Base-by-base conservation (phyloP, 805 yeast species). In the Debaryomyces tyrocola region DNA sequence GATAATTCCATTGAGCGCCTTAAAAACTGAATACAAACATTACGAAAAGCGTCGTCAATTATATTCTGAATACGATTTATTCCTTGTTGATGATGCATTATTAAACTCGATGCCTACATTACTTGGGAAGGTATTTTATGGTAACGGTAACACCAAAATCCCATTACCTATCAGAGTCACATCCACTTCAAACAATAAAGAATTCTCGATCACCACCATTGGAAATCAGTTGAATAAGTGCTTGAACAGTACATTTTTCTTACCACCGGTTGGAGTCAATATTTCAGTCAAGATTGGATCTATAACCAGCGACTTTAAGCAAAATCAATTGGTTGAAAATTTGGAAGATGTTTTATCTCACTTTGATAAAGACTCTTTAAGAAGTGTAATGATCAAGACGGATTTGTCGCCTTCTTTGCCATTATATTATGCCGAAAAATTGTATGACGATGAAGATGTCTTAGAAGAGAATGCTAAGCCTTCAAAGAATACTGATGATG, bases 21-120 rank as follows among this genome's bases (percentile, higher is more conserved):
- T 94, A 52, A 89, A 89, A 65, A 87, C 90, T 29, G 86, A 85
- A 50, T 92, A 83, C 76, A 90, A 90, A 70, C 81, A 88, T n/a
- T 94, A 73, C 58, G 97, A 94, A 67, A 84, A 90, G 49, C 84
- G 90, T 65, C 83, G 97, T 64, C 84, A 83, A 51, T 80, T 94
- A 49, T 67, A 77, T 37, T 64, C 75, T 12, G 83, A 81, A 48
- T 87, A 80, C 62, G 96, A 90, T 57, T 54, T 90, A 50, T 88
- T 94, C 65, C 62, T 94, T 37, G 84, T 89, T 44, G 99, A 94
- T 68, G 96, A 90, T 51, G 83, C 85, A 33, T 73, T 92, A 39
- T 74, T 90, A 44, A 82, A 90, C 24, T 74, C 87, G 49, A 76
- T 94, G 67, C 99, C 99, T 40, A 82, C 84, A 56, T 69, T 87